Percentiles rank a stretch among this genome's conserved stretches.
Evolutionary conservation across 2,329 filamentous ascomycete species (phyloP).

Genomic region (Neofusicoccum sp.): DNA sequence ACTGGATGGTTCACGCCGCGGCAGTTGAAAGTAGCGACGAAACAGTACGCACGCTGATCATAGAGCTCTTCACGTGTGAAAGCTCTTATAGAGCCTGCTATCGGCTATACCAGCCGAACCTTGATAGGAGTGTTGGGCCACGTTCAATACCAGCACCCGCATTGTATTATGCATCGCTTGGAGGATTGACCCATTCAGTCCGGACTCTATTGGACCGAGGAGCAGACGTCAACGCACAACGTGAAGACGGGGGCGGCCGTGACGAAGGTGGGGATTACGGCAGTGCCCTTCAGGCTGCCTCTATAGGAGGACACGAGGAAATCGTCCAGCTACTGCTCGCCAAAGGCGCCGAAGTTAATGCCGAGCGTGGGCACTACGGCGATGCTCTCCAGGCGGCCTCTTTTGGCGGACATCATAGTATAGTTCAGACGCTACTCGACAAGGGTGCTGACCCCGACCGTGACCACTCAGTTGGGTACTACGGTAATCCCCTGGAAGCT

Average conservation of each 20-base stretch:
- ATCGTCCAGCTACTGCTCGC: conserved; percentile 30
- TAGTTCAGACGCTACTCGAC: too few relatives aligned
- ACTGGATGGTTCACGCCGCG: neutral
- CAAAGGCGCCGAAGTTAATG: conserved; percentile 28
- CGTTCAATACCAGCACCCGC: neutral
- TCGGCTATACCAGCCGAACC: neutral
- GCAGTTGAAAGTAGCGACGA: neutral
- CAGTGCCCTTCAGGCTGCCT: conserved; percentile 28
- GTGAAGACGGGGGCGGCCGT: too few relatives aligned
- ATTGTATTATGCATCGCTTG: neutral
- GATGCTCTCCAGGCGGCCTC: conserved; percentile 24
- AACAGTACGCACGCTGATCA: neutral
- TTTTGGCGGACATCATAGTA: too few relatives aligned
- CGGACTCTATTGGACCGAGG: conserved; percentile 19
- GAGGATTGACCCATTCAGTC: neutral
- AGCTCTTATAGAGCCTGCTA: neutral
- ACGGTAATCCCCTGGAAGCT: too few relatives aligned
- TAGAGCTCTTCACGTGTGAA: neutral
- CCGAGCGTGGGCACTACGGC: conserved; percentile 26
- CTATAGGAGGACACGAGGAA: conserved; percentile 22
- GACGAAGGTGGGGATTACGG: conserved; percentile 16
- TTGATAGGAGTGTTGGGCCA: neutral
- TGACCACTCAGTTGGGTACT: too few relatives aligned
- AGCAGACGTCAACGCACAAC: conserved; percentile 25
- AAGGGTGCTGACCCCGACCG: too few relatives aligned